Percentiles rank a stretch among this genome's conserved stretches.
These are phyloP conservation scores for Cladosporium colombiae DNA, from an alignment of 2,329 filamentous ascomycete species.

Conservation along the genomic window DNA sequence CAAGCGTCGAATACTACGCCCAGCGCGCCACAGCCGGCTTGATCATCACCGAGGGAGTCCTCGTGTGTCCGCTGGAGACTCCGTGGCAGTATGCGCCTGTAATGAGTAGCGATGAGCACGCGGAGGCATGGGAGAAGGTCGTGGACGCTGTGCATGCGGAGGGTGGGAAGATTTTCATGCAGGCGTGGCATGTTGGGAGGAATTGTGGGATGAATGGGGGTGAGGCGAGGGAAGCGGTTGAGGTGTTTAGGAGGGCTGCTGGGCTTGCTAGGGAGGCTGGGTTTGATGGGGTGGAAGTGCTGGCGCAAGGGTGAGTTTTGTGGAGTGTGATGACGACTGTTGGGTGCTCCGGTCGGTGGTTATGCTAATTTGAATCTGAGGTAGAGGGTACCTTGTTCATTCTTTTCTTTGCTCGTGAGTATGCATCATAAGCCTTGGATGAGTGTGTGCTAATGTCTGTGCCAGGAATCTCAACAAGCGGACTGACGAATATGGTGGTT, in stretches of 20 bases:
- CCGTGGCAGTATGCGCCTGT: not conserved
- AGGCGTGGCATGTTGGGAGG: conserved; percentile 2
- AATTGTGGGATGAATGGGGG: not conserved
- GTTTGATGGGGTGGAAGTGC: conserved; percentile 4
- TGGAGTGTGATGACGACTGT: not conserved
- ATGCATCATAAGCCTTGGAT: rapidly evolving
- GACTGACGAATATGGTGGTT: not conserved
- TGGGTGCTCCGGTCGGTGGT: not conserved
- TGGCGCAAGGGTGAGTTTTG: not conserved
- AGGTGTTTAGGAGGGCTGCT: not conserved
- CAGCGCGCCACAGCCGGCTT: not conserved
- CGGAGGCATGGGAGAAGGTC: not conserved
- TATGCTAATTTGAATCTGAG: not conserved
- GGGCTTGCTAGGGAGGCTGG: not conserved
- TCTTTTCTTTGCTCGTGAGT: conserved; percentile 10
- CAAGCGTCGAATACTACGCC: conserved; percentile 9
- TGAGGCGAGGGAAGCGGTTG: not conserved
- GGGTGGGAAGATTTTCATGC: conserved; percentile 1
- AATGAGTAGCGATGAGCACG: not conserved
- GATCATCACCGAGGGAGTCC: not conserved
- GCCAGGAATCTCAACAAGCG: not conserved
- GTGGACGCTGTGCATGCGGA: conserved; percentile 9
- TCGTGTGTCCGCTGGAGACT: not conserved
- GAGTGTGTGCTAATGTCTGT: not conserved
- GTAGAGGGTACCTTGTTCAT: not conserved